Percentiles rank a stretch among this genome's conserved stretches.
Conservation (phyloP, 768 basidiomycete species). For the Ephemerocybe angulata region DNA sequence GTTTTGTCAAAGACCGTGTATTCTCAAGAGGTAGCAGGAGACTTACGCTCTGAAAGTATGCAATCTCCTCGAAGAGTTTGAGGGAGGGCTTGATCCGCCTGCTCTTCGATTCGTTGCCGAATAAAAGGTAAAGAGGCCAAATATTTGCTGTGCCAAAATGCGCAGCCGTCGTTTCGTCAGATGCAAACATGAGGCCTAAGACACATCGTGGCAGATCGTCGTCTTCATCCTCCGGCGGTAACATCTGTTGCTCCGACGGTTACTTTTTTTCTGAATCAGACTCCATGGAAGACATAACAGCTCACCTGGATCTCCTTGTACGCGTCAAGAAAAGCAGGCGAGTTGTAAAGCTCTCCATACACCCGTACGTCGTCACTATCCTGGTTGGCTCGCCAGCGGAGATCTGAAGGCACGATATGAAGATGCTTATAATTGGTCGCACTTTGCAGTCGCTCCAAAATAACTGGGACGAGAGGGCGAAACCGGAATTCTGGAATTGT, state of each 20-base stretch:
- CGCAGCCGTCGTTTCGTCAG: constrained; percentile 16
- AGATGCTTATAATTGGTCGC: constrained; percentile 8
- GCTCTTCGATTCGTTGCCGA: constrained; percentile 17
- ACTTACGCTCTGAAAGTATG: constrained; percentile 16
- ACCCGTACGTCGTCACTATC: constrained; percentile 16
- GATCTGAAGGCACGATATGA: constrained; percentile 15
- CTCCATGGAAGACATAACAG: constrained; percentile 4
- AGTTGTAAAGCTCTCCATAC: constrained; percentile 28
- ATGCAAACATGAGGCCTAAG: constrained; percentile 23
- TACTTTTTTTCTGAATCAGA: background rate
- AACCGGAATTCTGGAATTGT: background rate
- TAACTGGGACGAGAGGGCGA: constrained; percentile 14
- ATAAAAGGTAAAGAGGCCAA: constrained; percentile 18
- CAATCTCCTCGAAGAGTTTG: constrained; percentile 14
- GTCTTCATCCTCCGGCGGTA: background rate
- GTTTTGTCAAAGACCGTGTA: background rate
- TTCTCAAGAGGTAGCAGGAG: background rate
- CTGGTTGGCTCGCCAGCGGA: constrained; percentile 20
- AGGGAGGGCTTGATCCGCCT: constrained; percentile 9
- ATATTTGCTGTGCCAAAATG: constrained; percentile 16
- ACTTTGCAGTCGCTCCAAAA: constrained; percentile 20
- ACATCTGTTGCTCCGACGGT: background rate
- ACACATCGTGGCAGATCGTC: background rate
- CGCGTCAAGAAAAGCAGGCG: constrained; percentile 27
- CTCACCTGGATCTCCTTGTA: constrained; percentile 22